Base-by-base conservation (phyloP, 345 rosid genomes). In the Mallotus nudiflorus region DNA sequence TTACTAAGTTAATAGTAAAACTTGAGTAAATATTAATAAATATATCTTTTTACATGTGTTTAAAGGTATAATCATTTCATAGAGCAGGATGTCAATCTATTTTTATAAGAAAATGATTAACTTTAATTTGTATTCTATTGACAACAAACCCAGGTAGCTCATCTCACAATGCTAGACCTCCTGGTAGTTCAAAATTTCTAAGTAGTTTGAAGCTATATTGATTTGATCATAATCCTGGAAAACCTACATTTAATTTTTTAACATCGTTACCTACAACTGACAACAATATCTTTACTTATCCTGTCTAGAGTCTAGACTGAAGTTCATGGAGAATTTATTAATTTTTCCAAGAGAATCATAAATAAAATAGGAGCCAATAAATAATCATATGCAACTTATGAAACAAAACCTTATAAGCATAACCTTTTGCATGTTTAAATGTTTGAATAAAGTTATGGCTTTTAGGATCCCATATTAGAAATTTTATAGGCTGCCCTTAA, bases 401-500 rank as follows among this genome's bases (percentile, higher is more conserved):
- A 50, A 68, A 15, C 33, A 67, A 27, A 60, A 70, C 16, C 20
- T 31, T 33, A 66, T n/a, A 45, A 72, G 49, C 60, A 33, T 66
- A 78, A 94, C 97, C 85, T 90, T 85, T 88, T 42, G 85, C 85
- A 78, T 82, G 92, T 67, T 73, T 48, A 63, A 91, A 78, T 73
- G 85, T 83, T 31, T 87, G 93, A 58, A 90, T 62, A 6, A 75
- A 73, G 35, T 67, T 78, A 58, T 76, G 82, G 44, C 76, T 78
- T 75, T 61, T 80, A 54, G 86, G 81, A 65, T 91, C 82, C 89
- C 89, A 94, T n/a, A n/a, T n/a, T n/a, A n/a, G n/a, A n/a, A n/a
- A n/a, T n/a, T n/a, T n/a, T n/a, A n/a, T n/a, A n/a, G n/a, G n/a
- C n/a, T n/a, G n/a, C n/a, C n/a, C n/a, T n/a, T n/a, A n/a, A n/a